Conservation (phyloP, 352 stramenopile genomes). For the Pythium phragmiticola region DNA sequence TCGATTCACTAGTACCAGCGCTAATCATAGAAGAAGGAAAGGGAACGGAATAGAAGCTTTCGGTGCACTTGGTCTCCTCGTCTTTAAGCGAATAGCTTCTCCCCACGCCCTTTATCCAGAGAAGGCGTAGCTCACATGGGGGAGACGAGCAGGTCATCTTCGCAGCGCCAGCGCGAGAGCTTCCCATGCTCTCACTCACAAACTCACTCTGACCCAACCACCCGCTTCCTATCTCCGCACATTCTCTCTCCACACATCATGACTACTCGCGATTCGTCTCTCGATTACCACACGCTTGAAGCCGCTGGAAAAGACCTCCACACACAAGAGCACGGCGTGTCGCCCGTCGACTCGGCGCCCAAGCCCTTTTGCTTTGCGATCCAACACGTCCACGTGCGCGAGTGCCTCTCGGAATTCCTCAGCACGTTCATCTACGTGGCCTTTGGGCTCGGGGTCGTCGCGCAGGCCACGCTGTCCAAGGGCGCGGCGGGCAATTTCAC, state of each 20-base stretch:
- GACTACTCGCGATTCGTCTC: neutral
- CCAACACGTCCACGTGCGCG: slow-evolving; percentile 23
- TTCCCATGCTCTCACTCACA: neutral
- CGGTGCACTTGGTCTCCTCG: no score
- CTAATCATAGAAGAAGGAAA: no score
- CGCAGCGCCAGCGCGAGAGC: neutral
- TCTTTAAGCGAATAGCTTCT: no score
- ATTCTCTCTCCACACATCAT: neutral
- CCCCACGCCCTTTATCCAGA: neutral
- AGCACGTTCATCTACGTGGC: slow-evolving; percentile 33
- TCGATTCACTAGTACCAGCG: neutral
- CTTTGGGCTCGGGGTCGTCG: slow-evolving; percentile 33
- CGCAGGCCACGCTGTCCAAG: slow-evolving; percentile 30
- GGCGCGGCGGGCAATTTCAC: slow-evolving; percentile 16
- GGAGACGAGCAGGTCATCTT: neutral
- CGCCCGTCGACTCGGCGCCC: neutral
- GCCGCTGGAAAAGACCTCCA: neutral
- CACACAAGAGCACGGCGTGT: neutral
- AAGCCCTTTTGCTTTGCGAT: neutral
- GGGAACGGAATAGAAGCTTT: no score
- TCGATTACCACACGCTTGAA: slow-evolving; percentile 1
- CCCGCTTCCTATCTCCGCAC: neutral
- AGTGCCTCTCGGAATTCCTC: slow-evolving; percentile 46
- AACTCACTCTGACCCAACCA: neutral
- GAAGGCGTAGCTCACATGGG: no score